Evolutionary conservation across 169 alveolate genomes (phyloP).

Genomic region (Plasmodium inui): DNA sequence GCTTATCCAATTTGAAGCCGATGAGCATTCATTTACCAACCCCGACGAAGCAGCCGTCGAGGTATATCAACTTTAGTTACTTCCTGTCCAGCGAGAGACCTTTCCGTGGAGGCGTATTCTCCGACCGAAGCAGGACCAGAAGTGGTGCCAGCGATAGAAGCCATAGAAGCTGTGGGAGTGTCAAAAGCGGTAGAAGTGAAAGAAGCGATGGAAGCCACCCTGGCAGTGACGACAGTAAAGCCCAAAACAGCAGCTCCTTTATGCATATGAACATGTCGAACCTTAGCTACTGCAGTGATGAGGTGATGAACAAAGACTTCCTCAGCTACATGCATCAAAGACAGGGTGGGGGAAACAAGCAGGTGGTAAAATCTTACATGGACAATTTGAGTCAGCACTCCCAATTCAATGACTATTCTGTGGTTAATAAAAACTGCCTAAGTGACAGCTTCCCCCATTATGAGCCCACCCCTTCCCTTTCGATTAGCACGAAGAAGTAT

Average conservation of each 20-base stretch:
- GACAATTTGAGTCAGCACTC: slow-evolving; percentile 32
- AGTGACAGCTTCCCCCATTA: neutral
- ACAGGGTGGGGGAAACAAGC: neutral
- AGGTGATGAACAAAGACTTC: slow-evolving; percentile 20
- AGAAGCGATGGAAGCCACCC: neutral
- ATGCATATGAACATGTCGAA: slow-evolving; percentile 16
- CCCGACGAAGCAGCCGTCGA: slow-evolving; percentile 46
- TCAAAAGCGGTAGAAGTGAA: neutral
- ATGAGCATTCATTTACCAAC: slow-evolving; percentile 44
- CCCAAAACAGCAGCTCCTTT: neutral
- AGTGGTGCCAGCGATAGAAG: neutral
- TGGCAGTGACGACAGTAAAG: neutral
- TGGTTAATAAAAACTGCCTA: neutral
- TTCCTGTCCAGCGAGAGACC: neutral
- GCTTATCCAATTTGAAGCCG: slow-evolving; percentile 85
- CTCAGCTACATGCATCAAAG: slow-evolving; percentile 1
- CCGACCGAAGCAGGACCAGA: neutral
- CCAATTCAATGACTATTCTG: slow-evolving; percentile 26
- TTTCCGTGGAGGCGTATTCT: neutral
- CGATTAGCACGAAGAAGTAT: neutral
- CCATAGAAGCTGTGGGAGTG: neutral
- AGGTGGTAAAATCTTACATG: slow-evolving; percentile 10
- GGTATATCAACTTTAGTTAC: slow-evolving; percentile 36
- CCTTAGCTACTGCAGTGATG: slow-evolving; percentile 37
- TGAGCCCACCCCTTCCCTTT: neutral